Percentiles rank a stretch among this genome's conserved stretches.
Conservation (phyloP, 1,284 basidiomycete species). For the Heliocybe sulcata region DNA sequence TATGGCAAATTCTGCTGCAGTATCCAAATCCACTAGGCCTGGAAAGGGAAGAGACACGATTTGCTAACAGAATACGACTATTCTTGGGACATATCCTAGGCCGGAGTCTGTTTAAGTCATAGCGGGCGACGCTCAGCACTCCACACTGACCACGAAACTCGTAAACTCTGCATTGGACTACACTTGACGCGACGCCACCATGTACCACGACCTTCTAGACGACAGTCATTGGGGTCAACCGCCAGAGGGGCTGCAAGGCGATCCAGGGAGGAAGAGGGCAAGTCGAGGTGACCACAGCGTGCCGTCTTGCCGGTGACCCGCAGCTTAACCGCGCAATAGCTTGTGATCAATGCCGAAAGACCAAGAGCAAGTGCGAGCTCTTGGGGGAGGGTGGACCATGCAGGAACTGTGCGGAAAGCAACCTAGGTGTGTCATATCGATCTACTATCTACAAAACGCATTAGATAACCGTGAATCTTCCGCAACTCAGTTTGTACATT, state of each 20-base stretch:
- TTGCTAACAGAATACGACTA: no score
- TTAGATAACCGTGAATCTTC: background rate
- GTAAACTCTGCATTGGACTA: background rate
- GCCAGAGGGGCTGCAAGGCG: background rate
- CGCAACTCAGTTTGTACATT: background rate
- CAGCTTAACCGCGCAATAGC: constrained; percentile 30
- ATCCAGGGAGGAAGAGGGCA: background rate
- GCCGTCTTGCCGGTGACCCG: background rate
- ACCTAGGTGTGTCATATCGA: constrained; percentile 39
- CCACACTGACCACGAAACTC: no score
- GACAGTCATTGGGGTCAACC: background rate
- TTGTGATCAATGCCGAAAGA: constrained; percentile 80
- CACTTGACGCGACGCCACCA: background rate
- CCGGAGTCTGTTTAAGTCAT: no score
- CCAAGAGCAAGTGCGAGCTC: constrained; percentile 81
- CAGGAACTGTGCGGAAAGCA: constrained; percentile 60
- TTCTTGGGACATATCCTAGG: no score
- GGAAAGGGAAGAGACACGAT: no score
- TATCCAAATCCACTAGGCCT: no score
- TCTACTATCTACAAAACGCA: background rate
- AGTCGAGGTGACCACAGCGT: background rate
- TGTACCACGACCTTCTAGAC: background rate
- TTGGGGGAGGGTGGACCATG: constrained; percentile 47
- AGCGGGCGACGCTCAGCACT: background rate
- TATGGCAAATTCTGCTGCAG: no score